phyloP scores from a whole-genome alignment of 257 asterid genomes.

The Solanum gandarillasii region DNA sequence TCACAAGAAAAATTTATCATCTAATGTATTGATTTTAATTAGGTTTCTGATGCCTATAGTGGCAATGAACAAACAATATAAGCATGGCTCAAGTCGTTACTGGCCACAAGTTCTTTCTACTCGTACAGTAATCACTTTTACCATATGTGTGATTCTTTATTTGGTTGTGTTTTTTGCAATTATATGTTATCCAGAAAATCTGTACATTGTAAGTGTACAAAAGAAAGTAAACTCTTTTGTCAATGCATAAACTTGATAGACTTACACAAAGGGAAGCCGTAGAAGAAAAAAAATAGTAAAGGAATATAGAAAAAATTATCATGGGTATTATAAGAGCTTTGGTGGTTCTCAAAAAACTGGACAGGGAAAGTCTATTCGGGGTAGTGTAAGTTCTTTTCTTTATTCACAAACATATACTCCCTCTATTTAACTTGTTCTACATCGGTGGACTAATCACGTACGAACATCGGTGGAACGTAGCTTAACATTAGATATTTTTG shows the following conservation, averaged over 20 bases:
- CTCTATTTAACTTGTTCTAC: no score
- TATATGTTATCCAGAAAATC: no score
- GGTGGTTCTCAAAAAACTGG: background rate
- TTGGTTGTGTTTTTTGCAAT: no score
- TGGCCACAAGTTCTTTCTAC: background rate
- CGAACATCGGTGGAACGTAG: no score
- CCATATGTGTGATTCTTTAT: background rate
- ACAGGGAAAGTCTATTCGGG: no score
- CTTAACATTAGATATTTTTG: no score
- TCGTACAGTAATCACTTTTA: no score
- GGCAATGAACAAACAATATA: background rate
- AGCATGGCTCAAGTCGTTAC: background rate
- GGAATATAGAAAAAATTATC: background rate
- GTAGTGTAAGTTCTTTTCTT: no score
- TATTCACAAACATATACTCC: no score
- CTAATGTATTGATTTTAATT: background rate
- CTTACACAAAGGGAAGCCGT: background rate
- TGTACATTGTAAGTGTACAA: no score
- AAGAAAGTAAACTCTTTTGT: background rate
- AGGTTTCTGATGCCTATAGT: background rate
- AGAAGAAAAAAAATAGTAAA: background rate
- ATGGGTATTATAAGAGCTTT: constrained; percentile 1
- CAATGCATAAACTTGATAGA: background rate
- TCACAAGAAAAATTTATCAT: background rate
- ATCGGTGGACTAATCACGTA: no score